Evolutionary conservation across 257 asterid genomes (phyloP).

Genomic region (Primulina eburnea): DNA sequence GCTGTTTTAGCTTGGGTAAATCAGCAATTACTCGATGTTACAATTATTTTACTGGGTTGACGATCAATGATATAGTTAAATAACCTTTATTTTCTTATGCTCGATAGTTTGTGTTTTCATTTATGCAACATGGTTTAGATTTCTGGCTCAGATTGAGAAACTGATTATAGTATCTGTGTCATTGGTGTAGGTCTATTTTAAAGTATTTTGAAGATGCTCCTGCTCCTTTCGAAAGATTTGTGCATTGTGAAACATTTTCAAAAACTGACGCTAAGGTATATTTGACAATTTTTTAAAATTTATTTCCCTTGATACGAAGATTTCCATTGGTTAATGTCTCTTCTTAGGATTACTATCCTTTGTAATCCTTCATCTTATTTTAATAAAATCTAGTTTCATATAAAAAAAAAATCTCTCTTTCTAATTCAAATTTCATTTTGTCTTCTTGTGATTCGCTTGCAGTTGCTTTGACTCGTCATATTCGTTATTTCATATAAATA

Average conservation of each 20-base stretch:
- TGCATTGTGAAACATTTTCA: conserved; percentile 33
- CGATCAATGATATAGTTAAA: conserved; percentile 1
- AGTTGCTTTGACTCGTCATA: background rate
- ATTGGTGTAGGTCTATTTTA: conserved; percentile 57
- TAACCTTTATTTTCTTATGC: background rate
- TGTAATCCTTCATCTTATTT: no score
- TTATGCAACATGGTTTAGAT: background rate
- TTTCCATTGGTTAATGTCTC: background rate
- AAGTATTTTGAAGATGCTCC: conserved; percentile 74
- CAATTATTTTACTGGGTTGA: background rate
- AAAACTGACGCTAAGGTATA: conserved; percentile 48
- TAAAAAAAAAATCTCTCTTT: background rate
- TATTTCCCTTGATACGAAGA: conserved; percentile 11
- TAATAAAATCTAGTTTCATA: no score
- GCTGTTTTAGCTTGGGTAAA: background rate
- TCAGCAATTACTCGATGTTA: background rate
- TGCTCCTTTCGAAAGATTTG: conserved; percentile 81
- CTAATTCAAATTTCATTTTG: background rate
- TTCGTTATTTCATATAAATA: no score
- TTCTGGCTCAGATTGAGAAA: background rate
- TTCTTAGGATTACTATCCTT: no score
- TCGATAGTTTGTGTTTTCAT: background rate
- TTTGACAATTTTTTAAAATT: conserved; percentile 5
- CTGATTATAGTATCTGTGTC: background rate
- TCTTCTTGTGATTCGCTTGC: background rate